phyloP scores from a whole-genome alignment of 108 stramenopile genomes.

The Schizochytrium sp. region DNA sequence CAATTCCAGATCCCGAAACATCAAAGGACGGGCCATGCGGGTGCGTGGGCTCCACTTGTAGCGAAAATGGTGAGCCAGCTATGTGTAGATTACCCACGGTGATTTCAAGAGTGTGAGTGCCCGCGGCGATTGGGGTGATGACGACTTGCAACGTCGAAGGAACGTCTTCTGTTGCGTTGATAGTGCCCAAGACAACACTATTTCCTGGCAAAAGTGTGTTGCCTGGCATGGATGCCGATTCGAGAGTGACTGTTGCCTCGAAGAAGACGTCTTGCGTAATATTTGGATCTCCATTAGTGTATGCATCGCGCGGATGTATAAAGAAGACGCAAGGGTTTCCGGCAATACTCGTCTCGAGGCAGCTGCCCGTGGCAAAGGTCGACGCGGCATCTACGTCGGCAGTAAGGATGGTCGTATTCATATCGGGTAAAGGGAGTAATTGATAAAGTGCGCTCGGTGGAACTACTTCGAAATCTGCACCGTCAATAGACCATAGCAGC shows the following conservation, averaged over 20 bases:
- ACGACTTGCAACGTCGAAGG: not conserved
- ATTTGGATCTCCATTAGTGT: not conserved
- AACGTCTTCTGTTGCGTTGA: not conserved
- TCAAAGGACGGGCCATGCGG: not conserved
- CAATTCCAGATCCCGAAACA: not conserved
- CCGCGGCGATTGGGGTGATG: not conserved
- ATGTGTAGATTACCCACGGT: not conserved
- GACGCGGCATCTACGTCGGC: not conserved
- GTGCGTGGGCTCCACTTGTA: not conserved
- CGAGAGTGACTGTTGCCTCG: not conserved
- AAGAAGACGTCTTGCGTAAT: not conserved
- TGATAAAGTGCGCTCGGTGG: not conserved
- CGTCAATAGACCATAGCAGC: not conserved
- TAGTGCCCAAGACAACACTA: not conserved
- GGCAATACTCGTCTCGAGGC: not conserved
- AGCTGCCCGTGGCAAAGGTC: not conserved
- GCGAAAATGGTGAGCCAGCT: not conserved
- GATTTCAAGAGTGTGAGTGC: not conserved
- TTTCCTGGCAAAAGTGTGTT: not conserved
- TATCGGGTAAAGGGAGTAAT: not conserved
- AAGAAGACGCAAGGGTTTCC: not conserved
- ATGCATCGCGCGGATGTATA: not conserved
- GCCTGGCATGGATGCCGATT: not conserved
- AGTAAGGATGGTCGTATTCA: not conserved
- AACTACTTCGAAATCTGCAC: not conserved